Evolutionary conservation across 176 grass and related monocot species (phyloP), one percentile per base, ranked within the genome.

Genomic region (Tuctoria greenei): DNA sequence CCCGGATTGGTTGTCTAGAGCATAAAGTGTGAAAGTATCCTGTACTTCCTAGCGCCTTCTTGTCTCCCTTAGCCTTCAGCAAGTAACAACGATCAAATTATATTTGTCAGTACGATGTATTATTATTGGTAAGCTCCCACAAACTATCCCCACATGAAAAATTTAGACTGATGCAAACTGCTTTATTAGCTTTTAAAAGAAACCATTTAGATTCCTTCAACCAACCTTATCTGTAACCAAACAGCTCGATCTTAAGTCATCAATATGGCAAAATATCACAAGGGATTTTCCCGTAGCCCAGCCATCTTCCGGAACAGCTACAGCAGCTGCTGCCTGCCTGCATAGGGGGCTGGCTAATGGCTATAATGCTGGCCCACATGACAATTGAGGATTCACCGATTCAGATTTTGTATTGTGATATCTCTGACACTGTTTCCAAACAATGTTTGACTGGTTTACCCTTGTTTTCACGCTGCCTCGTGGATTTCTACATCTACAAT

Each of bases 401-500:
- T 58, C 24, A 69, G 4, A 35, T 37, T 51, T 77, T 31, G 2
- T 64, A 37, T 85, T 7, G 7, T 58, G 59, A 50, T 20, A 39
- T 36, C 71, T 65, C 31, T 82, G 49, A 28, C 40, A 38, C 35
- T 68, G 10, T 74, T 63, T 67, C 68, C 15, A 67, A 63, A 4
- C 20, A 4, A 46, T 51, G 56, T 76, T 70, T 86, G 69, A 92
- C 52, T 80, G 51, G 25, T 87, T 76, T 73, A 69, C 50, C 16
- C 56, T 81, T 85, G 13, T 86, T 83, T 84, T 73, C 35, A 51
- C 28, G 17, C 34, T 50, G 27, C 71, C 34, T 73, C 10, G n/a
- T 21, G 79, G 79, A 56, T 68, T 67, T 69, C 46, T 67, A 38
- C 76, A 44, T 73, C 47, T 71, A 86, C 72, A 70, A 69, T 51